Evolutionary conservation across 1,139 yeast genomes (phyloP).

Genomic region (Lodderomyces margitis): DNA sequence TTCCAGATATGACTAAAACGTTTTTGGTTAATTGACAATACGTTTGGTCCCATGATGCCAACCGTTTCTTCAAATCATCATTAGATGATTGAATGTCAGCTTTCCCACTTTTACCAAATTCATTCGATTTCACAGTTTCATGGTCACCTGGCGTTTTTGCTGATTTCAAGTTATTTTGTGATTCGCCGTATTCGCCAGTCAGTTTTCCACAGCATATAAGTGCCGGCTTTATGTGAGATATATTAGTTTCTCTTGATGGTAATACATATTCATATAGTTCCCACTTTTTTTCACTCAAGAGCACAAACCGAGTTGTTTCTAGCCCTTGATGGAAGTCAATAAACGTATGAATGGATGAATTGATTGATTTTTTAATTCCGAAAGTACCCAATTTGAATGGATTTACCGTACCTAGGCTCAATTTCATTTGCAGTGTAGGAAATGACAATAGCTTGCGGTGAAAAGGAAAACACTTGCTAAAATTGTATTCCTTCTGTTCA

Average conservation of each 20-base stretch:
- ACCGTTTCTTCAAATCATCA: constrained; percentile 27
- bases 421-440: constrained; percentile 58
- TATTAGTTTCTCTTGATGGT: constrained; percentile 15
- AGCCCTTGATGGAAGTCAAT: constrained; percentile 33
- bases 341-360: constrained; percentile 58
- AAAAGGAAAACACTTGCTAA: constrained; percentile 79
- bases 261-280: constrained; percentile 56
- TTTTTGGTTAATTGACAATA: constrained; percentile 63
- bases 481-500: constrained; percentile 59
- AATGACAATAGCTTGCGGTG: constrained; percentile 67
- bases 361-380: constrained; percentile 46
- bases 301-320: constrained; percentile 59
- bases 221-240: constrained; percentile 41
- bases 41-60: constrained; percentile 60
- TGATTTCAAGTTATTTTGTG: constrained; percentile 30
- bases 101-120: constrained; percentile 21
- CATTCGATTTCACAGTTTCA: constrained; percentile 33
- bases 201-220: constrained; percentile 66
- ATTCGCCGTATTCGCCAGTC: constrained; percentile 64
- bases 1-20: constrained; percentile 67
- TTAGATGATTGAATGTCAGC: constrained; percentile 9
- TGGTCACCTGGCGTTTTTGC: constrained; percentile 7
- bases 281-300: constrained; percentile 69
- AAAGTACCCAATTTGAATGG: constrained; percentile 33
- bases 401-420: constrained; percentile 32